Evolutionary conservation across 139 green algal genomes (phyloP), one percentile per base, ranked within the genome.

Genomic region (Chlorella sp.): DNA sequence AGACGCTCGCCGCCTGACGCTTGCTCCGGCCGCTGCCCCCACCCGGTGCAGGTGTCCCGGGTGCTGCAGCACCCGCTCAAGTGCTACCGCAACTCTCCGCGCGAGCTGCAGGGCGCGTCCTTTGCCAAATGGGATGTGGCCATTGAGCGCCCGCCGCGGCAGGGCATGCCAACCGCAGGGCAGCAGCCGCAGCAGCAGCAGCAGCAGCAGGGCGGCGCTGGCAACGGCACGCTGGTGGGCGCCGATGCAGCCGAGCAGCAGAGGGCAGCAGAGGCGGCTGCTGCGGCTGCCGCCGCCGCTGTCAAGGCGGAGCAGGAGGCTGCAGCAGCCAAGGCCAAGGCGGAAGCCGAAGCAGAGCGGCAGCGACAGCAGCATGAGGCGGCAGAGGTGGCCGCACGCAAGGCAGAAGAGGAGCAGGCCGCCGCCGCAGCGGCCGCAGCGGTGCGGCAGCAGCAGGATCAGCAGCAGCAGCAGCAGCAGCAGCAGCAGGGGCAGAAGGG

Each of bases 11-110:
- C 9, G 44, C 44, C 44, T 51, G n/a, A n/a, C n/a, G n/a, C n/a
- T n/a, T 55, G 7, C 44, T 11, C 44, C 44, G 7, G 44, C 44
- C 11, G 44, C 44, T 11, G 7, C 11, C 11, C 44, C 11, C 44
- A 7, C 11, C 13, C 51, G 2, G 12, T 60, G 51, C 51, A 60
- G 51, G 86, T 90, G 34, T 95, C 90, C 32, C 91, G 81, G 5
- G 92, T 96, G 70, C 89, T 96, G 55, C 65, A 60, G 38, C 60
- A 90, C 64, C 78, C 86, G 20, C 71, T 93, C 32, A 86, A 73
- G 82, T 86, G 82, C 72, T 86, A 86, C 82, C 57, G 60, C 57
- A 86, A 86, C 30, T 44, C 81, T 0, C 81, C 69, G 30, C 34
- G 15, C 4, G 81, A 63, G 16, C 63, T 80, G 23, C 81, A 86